Evolutionary conservation across 192 early-diverging fungal genomes (phyloP).

Genomic region (Coemansia sp.): DNA sequence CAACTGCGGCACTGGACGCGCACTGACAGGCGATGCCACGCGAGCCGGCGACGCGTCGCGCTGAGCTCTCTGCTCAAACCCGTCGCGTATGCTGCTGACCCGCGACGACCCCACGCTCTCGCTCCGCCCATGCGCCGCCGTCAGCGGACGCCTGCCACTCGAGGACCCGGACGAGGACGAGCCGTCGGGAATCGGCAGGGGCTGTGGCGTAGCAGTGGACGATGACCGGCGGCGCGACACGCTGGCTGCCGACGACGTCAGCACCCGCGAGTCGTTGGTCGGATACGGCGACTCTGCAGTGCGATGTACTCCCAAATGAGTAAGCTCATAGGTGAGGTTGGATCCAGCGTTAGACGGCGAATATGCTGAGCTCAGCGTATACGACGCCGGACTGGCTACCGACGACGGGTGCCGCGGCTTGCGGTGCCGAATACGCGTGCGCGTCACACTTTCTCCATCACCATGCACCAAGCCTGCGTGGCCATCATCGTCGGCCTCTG

Average conservation of each 20-base stretch:
- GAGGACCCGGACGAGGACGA: slow-evolving; percentile 6
- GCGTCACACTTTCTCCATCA: slow-evolving; percentile 42
- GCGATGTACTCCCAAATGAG: slow-evolving; percentile 44
- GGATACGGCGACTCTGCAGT: slow-evolving; percentile 39
- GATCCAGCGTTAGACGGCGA: slow-evolving; percentile 50
- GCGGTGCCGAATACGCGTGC: slow-evolving; percentile 47
- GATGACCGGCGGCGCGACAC: slow-evolving; percentile 20
- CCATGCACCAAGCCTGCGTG: background rate
- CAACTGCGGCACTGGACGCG: background rate
- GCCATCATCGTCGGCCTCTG: background rate
- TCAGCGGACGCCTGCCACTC: slow-evolving; percentile 1
- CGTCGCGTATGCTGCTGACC: slow-evolving; percentile 51
- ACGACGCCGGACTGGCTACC: slow-evolving; percentile 31
- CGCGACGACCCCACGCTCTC: slow-evolving; percentile 43
- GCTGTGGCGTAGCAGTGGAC: slow-evolving; percentile 17
- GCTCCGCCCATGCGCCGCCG: slow-evolving; percentile 31
- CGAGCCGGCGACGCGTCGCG: slow-evolving; percentile 15
- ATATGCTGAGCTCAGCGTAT: slow-evolving; percentile 48
- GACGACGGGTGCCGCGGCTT: slow-evolving; percentile 32
- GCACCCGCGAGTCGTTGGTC: slow-evolving; percentile 18
- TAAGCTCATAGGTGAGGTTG: slow-evolving; percentile 48
- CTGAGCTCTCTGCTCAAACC: slow-evolving; percentile 32
- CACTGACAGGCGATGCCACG: background rate
- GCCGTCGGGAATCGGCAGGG: background rate
- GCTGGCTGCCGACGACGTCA: background rate